Evolutionary conservation across 306 rosid species (phyloP).

Genomic region (Biancaea sappan): DNA sequence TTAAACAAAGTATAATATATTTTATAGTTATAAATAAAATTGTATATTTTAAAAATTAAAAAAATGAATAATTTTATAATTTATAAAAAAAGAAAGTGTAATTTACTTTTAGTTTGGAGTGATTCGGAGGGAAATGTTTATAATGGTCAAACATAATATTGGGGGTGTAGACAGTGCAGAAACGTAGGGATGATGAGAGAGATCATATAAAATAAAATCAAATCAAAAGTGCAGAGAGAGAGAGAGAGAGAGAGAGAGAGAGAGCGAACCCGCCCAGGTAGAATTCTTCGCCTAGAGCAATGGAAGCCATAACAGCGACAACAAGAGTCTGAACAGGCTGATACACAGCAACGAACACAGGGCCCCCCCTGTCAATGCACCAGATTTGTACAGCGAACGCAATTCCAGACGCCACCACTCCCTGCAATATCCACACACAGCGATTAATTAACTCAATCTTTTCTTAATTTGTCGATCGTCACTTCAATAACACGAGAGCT

Average conservation of each 20-base stretch:
- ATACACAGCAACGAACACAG: conserved; percentile 96
- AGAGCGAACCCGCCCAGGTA: conserved; percentile 84
- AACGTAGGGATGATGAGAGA: not conserved
- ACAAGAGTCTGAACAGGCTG: conserved; percentile 99
- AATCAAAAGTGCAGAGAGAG: too few relatives aligned
- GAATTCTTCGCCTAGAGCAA: conserved; percentile 94
- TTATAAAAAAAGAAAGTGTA: too few relatives aligned
- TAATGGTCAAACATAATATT: too few relatives aligned
- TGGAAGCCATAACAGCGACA: conserved; percentile 90
- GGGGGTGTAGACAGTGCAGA: too few relatives aligned
- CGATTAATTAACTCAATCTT: not conserved
- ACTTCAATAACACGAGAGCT: not conserved
- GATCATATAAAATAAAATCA: not conserved
- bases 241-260: not conserved
- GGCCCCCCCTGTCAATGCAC: conserved; percentile 99
- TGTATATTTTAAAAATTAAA: too few relatives aligned
- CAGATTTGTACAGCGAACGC: conserved; percentile 99
- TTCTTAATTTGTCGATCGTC: not conserved
- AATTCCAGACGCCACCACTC: conserved; percentile 97
- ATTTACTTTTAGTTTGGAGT: too few relatives aligned
- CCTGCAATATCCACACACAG: conserved; percentile 55
- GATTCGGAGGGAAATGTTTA: too few relatives aligned
- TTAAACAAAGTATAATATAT: too few relatives aligned
- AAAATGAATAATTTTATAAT: too few relatives aligned
- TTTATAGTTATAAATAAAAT: too few relatives aligned